Evolutionary conservation across 441 rosid species (phyloP).

Genomic region (Eruca vesicaria): DNA sequence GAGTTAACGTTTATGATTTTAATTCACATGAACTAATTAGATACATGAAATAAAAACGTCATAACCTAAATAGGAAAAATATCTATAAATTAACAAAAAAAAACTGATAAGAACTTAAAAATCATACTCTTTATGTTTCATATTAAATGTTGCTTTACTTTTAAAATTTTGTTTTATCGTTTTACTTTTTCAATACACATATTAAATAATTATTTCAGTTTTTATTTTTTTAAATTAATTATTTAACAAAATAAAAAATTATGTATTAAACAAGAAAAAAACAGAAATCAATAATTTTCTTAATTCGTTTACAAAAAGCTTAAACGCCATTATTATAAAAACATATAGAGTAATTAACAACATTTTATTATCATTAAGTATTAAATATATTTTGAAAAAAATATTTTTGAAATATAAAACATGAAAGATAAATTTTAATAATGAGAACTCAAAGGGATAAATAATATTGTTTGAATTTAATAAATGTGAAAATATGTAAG

Average conservation of each 20-base stretch:
- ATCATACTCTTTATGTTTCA: not conserved
- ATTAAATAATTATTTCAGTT: not conserved
- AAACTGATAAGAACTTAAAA: not conserved
- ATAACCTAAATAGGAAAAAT: not conserved
- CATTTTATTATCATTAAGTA: not conserved
- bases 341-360: not conserved
- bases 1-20: too few relatives aligned
- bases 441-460: not conserved
- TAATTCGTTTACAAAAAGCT: too few relatives aligned
- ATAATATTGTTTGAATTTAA: not conserved
- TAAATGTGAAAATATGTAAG: not conserved
- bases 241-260: too few relatives aligned
- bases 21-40: not conserved
- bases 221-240: not conserved
- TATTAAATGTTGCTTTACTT: not conserved
- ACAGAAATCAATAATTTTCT: too few relatives aligned
- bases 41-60: not conserved
- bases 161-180: not conserved
- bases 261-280: too few relatives aligned
- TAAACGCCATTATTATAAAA: not conserved
- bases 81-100: not conserved
- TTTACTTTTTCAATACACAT: not conserved
- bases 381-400: not conserved
- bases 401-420: not conserved
- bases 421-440: not conserved